These are phyloP conservation scores for Cordyceps cicadae DNA, from an alignment of 2,329 filamentous ascomycete species.

Conservation along the genomic window DNA sequence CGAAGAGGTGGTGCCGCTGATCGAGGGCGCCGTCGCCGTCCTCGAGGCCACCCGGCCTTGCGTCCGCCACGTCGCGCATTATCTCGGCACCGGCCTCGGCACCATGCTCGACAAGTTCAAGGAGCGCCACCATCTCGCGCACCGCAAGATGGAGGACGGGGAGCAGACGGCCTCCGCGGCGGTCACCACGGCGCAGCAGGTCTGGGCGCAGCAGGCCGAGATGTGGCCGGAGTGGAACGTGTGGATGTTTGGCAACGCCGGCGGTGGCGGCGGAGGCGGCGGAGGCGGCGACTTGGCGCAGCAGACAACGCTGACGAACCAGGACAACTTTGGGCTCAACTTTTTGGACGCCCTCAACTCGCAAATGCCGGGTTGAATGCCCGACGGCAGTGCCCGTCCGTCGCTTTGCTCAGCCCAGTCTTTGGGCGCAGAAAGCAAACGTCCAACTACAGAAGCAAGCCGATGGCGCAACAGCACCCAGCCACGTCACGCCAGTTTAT, in stretches of 20 bases:
- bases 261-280: background rate
- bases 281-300: slow-evolving; percentile 13
- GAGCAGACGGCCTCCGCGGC: slow-evolving; percentile 4
- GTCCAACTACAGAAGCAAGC: background rate
- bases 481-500: background rate
- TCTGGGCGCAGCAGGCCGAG: slow-evolving; percentile 8
- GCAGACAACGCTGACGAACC: slow-evolving; percentile 15
- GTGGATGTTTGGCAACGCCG: slow-evolving; percentile 20
- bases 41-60: slow-evolving; percentile 20
- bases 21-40: slow-evolving; percentile 20
- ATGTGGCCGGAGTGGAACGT: slow-evolving; percentile 17
- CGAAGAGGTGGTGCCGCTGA: slow-evolving; percentile 22
- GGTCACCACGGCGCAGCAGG: slow-evolving; percentile 2
- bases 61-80: slow-evolving; percentile 23
- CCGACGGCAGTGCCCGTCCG: background rate
- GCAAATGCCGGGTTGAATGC: slow-evolving; percentile 20
- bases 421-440: too few relatives aligned
- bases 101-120: slow-evolving; percentile 24
- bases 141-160: slow-evolving; percentile 4
- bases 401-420: too few relatives aligned
- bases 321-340: slow-evolving; percentile 18
- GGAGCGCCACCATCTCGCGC: slow-evolving; percentile 9
- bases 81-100: slow-evolving; percentile 22
- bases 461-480: background rate
- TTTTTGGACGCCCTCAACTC: slow-evolving; percentile 21